phyloP scores from a whole-genome alignment of 306 rosid genomes.

The Astragalus membranaceus region DNA sequence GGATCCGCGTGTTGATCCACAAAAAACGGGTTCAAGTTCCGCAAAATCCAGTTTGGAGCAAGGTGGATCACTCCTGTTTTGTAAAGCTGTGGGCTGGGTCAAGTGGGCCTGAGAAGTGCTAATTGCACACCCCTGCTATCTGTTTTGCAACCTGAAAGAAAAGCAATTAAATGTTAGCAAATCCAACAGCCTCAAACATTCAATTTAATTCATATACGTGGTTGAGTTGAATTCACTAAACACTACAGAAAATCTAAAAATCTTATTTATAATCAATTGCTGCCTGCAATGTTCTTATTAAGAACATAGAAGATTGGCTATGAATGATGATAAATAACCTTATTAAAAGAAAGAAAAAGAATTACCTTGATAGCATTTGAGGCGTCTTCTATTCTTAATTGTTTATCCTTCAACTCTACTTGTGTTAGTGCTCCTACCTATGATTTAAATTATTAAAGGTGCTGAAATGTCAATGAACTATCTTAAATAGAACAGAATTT shows the following conservation, averaged over 20 bases:
- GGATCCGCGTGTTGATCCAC: no score
- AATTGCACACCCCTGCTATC: no score
- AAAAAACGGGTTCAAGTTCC: no score
- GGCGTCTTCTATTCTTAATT: constrained; percentile 85
- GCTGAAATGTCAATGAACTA: constrained; percentile 13
- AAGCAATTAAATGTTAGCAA: no score
- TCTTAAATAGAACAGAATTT: constrained; percentile 2
- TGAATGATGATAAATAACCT: constrained; percentile 6
- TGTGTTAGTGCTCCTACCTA: constrained; percentile 97
- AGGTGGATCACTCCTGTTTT: no score
- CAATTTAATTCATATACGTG: constrained; percentile 16
- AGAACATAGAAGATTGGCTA: constrained; percentile 12
- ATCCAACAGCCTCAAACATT: background rate
- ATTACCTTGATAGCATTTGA: constrained; percentile 81
- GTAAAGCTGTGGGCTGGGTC: no score
- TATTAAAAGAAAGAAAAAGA: constrained; percentile 5
- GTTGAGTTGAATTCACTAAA: background rate
- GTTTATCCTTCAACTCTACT: constrained; percentile 89
- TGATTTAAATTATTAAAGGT: constrained; percentile 17
- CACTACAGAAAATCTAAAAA: background rate
- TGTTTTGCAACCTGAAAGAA: no score
- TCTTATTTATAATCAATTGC: constrained; percentile 30
- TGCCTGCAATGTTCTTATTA: constrained; percentile 49
- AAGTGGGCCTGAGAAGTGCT: no score
- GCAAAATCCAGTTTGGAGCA: no score